Evolutionary conservation across 345 rosid genomes (phyloP).

Genomic region (Citrus glauca): DNA sequence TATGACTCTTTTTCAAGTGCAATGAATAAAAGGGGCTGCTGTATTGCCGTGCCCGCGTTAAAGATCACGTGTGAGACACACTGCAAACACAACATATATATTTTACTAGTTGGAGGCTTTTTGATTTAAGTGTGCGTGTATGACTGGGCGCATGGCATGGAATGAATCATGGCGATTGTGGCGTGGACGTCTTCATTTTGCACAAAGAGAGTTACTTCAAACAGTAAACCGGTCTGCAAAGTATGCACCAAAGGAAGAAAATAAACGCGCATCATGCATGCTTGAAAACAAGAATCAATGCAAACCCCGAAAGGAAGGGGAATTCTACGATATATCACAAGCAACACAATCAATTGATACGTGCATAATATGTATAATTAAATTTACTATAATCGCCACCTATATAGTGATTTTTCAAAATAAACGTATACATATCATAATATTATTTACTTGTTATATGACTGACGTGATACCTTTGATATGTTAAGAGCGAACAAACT

Average conservation of each 20-base stretch:
- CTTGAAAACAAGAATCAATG: too few species aligned
- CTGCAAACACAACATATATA: background rate
- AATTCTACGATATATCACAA: too few species aligned
- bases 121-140: background rate
- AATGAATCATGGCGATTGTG: conserved; percentile 17
- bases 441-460: too few species aligned
- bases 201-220: background rate
- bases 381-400: too few species aligned
- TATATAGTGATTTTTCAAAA: too few species aligned
- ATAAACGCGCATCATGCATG: background rate
- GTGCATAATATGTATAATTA: too few species aligned
- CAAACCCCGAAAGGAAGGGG: background rate
- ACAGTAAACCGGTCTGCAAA: background rate
- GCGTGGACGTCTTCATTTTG: conserved; percentile 25
- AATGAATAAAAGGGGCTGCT: background rate
- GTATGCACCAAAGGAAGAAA: background rate
- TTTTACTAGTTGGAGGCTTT: conserved; percentile 16
- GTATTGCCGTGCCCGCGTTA: background rate
- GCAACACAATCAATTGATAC: too few species aligned
- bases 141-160: conserved; percentile 21
- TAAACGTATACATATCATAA: too few species aligned
- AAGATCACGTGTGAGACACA: conserved; percentile 22
- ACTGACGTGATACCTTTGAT: fast-evolving
- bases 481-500: too few species aligned
- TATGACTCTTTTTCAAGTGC: background rate